A percentile compares a stretch with the other conserved stretches of the same genome.
Evolutionary conservation across 163 green algal species (phyloP).

Genomic region (Picocystis sp.): DNA sequence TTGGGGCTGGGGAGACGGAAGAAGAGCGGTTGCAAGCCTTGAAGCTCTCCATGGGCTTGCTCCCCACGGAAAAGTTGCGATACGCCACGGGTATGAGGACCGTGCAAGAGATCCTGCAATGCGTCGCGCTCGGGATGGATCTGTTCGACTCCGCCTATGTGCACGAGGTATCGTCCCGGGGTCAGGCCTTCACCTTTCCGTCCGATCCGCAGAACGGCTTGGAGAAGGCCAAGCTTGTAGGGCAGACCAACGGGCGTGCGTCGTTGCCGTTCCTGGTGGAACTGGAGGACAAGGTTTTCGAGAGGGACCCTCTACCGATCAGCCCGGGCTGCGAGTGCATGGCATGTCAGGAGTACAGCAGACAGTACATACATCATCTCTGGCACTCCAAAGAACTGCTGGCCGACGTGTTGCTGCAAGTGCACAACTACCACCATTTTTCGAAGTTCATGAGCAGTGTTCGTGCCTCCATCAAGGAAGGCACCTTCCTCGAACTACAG

Average conservation of each 20-base stretch:
- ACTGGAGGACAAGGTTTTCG: slow-evolving; percentile 37
- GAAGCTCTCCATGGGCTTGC: slow-evolving; percentile 11
- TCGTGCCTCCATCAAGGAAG: slow-evolving; percentile 13
- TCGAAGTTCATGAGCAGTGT: slow-evolving; percentile 36
- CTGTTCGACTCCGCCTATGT: slow-evolving; percentile 41
- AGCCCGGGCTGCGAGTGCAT: slow-evolving; percentile 54
- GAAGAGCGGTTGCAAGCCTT: slow-evolving; percentile 21
- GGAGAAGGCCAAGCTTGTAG: slow-evolving; percentile 3
- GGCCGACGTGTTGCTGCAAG: slow-evolving; percentile 60
- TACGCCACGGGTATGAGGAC: slow-evolving; percentile 26
- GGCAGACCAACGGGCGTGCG: slow-evolving; percentile 14
- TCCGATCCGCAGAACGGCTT: slow-evolving; percentile 5
- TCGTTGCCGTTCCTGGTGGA: slow-evolving; percentile 32
- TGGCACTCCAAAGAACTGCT: slow-evolving; percentile 62
- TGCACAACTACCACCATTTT: slow-evolving; percentile 59
- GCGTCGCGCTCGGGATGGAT: slow-evolving; percentile 46
- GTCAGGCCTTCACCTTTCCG: slow-evolving; percentile 46
- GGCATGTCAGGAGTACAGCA: slow-evolving; percentile 44
- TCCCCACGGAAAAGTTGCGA: slow-evolving; percentile 27
- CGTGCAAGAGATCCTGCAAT: slow-evolving; percentile 38
- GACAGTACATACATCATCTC: slow-evolving; percentile 78
- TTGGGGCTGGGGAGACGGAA: slow-evolving; percentile 39
- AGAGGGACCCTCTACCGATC: slow-evolving; percentile 33
- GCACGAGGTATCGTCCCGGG: slow-evolving; percentile 20
- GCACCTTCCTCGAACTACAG: slow-evolving; percentile 14